Evolutionary conservation across 192 early-diverging fungal species (phyloP), one percentile per base, ranked within the genome.

Genomic region (Geosiphon pyriformis): DNA sequence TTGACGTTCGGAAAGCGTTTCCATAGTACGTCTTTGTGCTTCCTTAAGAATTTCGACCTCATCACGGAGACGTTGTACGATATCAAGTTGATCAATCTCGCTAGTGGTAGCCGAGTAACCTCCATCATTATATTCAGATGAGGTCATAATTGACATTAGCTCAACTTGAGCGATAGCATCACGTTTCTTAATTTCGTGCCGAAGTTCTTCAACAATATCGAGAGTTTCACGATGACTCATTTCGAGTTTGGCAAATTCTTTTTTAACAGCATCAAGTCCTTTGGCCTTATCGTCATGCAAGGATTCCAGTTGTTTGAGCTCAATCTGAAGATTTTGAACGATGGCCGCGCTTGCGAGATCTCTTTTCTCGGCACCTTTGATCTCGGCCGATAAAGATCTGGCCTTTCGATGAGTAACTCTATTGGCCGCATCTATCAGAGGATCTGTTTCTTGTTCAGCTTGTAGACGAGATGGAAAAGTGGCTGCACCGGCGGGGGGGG

Each of bases 1-100:
- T 42, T 52, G 7, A 52, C 25, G 20, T 66, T 66, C 52, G 3
- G 50, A 55, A 2, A 66, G n/a, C 25, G 15, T 2, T 42, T 66
- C 52, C 34, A 66, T 66, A 6, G 32, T 26, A 22, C 22, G 17
- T 35, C 32, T 31, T n/a, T 55, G 64, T 57, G 55, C 65, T 57
- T 67, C 65, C 23, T 67, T 67, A 6, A 67, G 42, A 47, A 57
- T 52, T 57, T 67, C 65, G 18, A 67, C 65, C 47, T 67, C 65
- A 26, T 67, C 53, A 27, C 65, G 6, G 30, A 67, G 65, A 47
- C 53, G 52, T 30, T 67, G 53, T 10, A 67, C 65, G 3, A 67
- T 57, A 30, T 67, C 65, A 33, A 67, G n/a, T 57, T 67, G 65
- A 57, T 67, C 65, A 11, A 67, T 20, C 48, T 67, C 65, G 31